Base-by-base conservation (phyloP, 768 basidiomycete species). In the Calocybe cyanea region DNA sequence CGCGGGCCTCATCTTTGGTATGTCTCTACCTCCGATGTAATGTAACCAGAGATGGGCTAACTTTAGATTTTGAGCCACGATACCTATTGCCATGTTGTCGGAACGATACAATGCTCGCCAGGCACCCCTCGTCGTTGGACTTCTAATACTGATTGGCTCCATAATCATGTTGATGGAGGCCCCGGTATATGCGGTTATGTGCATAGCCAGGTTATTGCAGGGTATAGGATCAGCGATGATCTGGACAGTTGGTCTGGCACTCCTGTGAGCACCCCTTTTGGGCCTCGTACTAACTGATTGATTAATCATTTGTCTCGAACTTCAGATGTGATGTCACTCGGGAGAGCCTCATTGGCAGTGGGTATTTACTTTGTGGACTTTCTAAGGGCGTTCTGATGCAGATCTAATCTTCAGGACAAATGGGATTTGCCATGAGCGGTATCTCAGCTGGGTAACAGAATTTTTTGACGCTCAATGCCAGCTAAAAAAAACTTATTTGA, bases 81-180 rank as follows among this genome's bases (percentile, higher is more conserved):
- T 83, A 20, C 78, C 81, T 0, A 72, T 80, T 38, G 78, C 82
- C 1, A 67, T 75, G 51, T 61, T 76, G 17, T 76, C 82, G 2
- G 82, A 84, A 56, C 68, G 55, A 17, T 73, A 74, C 38, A 60
- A 71, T 23, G 65, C 65, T 14, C 64, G 81, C 28, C 70, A 69
- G 47, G 50, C 54, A 4, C 81, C 80, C 2, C 67, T 84, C 36
- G 51, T 82, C 9, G 20, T 69, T 5, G 83, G 80, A 13, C 63
- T 81, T 10, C 1, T 78, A 7, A 52, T 74, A 20, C 68, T 83
- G 28, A 59, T 78, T 3, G 77, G 67, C 4, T 77, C 79, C 1
- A 78, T 81, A 59, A 58, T 81, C 14, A 68, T 83, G 64, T 64
- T 85, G 9, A 82, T 83, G 80, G 77, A 81, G 52, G 79, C 80